Base-by-base conservation (phyloP, 225 moss, liverwort and hornwort species). In the Asterella californica region DNA sequence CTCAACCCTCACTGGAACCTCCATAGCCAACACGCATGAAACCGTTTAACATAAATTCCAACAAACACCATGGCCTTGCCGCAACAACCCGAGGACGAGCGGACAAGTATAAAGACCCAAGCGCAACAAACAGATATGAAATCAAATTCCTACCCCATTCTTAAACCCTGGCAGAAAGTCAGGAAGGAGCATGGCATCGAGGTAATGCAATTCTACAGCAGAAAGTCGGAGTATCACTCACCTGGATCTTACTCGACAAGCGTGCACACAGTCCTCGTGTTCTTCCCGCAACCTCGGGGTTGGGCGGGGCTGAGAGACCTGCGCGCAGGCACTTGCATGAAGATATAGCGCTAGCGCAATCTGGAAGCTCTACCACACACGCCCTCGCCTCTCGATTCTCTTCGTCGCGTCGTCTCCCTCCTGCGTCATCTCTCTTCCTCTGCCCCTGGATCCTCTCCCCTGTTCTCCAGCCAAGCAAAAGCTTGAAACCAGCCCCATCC, bases 321-420 rank as follows among this genome's bases (percentile, higher is more conserved):
- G 74, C 37, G 75, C 55, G 57, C 37, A 24, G 10, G 59, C n/a
- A 32, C 75, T 19, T 37, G 57, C 57, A 59, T 76, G 75, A 76
- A 76, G 75, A 57, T 76, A 76, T 76, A 59, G 70, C 54, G 75
- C 75, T 34, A 65, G 72, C 54, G 59, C 37, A 57, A 76, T 76
- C 75, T 59, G 52, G 37, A 76, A 76, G 59, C 75, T 72, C 72
- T 76, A 76, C 75, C 75, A 76, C 75, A 76, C 75, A 76, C 53
- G 19, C 22, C 75, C 15, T 32, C 32, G 32, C 75, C 21, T 75
- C 54, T 53, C n/a, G 49, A n/a, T n/a, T n/a, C n/a, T n/a, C n/a
- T n/a, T n/a, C n/a, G n/a, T n/a, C n/a, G n/a, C n/a, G n/a, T n/a
- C n/a, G n/a, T 11, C 37, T 38, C 37, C 18, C 70, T 25, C 25